These are phyloP conservation scores for Fagopyrum tataricum DNA, from an alignment of 148 eudicot genomes.

Conservation along the genomic window DNA sequence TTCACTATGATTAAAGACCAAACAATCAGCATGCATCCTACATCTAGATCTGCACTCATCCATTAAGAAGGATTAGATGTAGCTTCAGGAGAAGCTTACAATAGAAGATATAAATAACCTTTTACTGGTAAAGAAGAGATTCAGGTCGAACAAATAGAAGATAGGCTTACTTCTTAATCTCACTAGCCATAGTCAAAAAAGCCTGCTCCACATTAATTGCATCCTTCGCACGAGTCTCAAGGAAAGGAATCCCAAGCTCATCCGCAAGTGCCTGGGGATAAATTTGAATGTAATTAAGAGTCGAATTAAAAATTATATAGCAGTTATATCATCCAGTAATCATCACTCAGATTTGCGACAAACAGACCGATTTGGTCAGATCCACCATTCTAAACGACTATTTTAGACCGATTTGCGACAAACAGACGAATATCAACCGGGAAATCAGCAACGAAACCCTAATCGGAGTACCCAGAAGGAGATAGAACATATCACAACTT, in stretches of 20 bases:
- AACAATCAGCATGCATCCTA: background rate
- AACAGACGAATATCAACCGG: too few species aligned
- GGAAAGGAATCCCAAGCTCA: conserved; percentile 92
- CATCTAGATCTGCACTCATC: background rate
- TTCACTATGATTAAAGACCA: background rate
- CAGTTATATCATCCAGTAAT: too few species aligned
- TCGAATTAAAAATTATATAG: background rate
- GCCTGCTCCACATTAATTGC: conserved; percentile 89
- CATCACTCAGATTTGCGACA: too few species aligned
- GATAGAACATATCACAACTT: too few species aligned
- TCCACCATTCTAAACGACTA: too few species aligned
- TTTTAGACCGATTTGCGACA: too few species aligned
- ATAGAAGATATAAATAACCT: background rate
- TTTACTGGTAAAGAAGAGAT: background rate
- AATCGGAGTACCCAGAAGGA: too few species aligned
- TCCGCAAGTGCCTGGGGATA: too few species aligned
- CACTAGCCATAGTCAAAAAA: conserved; percentile 84
- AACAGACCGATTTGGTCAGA: too few species aligned
- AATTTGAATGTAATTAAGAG: too few species aligned
- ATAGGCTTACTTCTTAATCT: conserved; percentile 63
- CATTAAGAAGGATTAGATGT: background rate
- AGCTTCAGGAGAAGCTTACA: background rate
- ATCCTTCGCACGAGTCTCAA: conserved; percentile 95
- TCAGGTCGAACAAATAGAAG: background rate
- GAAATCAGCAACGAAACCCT: too few species aligned